Percentiles rank a stretch among this genome's conserved stretches.
Conservation (phyloP, 2,329 filamentous ascomycete species). For the Cladophialophora exuberans region DNA sequence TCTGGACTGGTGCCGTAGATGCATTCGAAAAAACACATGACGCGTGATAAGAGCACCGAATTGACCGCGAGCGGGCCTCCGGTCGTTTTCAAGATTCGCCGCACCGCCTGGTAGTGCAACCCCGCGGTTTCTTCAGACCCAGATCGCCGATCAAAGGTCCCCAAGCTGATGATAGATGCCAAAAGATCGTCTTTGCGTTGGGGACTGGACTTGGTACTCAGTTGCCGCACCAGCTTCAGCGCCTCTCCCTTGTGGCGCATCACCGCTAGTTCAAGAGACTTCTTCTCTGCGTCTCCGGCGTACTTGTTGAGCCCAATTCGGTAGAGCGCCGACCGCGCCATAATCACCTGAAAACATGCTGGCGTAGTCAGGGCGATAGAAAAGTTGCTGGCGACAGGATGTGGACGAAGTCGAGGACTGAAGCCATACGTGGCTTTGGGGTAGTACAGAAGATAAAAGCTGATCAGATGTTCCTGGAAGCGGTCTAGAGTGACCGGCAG, state of each 20-base stretch:
- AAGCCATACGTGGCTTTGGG: constrained; percentile 31
- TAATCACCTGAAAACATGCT: constrained; percentile 29
- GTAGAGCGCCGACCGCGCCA: constrained; percentile 30
- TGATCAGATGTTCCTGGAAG: constrained; percentile 29
- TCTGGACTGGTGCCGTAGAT: constrained; percentile 28
- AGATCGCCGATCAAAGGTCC: constrained; percentile 25
- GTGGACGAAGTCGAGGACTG: constrained; percentile 26
- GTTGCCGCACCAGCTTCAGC: constrained; percentile 18
- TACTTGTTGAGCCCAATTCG: constrained; percentile 29
- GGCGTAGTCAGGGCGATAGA: constrained; percentile 30
- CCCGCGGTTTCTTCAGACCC: constrained; percentile 20
- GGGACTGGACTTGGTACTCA: constrained; percentile 16
- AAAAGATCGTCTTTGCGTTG: constrained; percentile 27
- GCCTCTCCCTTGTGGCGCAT: constrained; percentile 29
- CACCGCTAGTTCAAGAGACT: constrained; percentile 22
- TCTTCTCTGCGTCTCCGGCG: constrained; percentile 22
- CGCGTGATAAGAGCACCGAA: constrained; percentile 24
- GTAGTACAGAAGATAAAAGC: constrained; percentile 29
- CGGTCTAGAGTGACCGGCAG: constrained; percentile 26
- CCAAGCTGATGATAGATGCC: constrained; percentile 29
- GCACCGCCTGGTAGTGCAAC: constrained; percentile 25
- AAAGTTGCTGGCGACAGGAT: constrained; percentile 32
- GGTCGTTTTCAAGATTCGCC: constrained; percentile 25
- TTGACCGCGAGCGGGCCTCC: constrained; percentile 26
- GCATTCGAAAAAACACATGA: constrained; percentile 31